Conservation (phyloP, 345 rosid genomes). For the Lumnitzera littorea region DNA sequence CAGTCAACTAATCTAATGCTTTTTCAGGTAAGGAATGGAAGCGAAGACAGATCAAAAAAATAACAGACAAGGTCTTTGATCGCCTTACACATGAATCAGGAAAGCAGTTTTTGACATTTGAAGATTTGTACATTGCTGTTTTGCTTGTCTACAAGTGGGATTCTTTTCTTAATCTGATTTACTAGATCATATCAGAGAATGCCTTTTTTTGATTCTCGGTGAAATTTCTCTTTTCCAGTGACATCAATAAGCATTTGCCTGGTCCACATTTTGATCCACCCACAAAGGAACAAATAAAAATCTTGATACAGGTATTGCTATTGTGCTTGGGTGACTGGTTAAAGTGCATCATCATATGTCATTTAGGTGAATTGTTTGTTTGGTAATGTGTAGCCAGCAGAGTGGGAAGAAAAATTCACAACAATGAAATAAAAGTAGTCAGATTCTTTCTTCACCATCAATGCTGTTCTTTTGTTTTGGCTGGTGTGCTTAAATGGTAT, state of each 20-base stretch:
- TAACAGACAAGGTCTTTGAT: conserved; percentile 56
- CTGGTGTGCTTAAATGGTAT: too few species aligned
- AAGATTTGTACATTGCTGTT: conserved; percentile 82
- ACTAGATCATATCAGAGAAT: not conserved
- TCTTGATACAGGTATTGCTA: conserved; percentile 48
- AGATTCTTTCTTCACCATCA: too few species aligned
- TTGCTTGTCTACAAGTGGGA: conserved; percentile 80
- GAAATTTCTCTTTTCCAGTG: conserved; percentile 32
- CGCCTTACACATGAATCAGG: conserved; percentile 47
- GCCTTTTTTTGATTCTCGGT: not conserved
- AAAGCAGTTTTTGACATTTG: conserved; percentile 50
- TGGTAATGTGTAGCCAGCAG: not conserved
- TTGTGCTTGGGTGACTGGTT: not conserved
- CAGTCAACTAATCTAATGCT: not conserved
- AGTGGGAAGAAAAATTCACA: too few species aligned
- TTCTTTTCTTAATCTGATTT: not conserved
- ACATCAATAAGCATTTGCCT: conserved; percentile 78
- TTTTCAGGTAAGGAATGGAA: conserved; percentile 81
- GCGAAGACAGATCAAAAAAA: conserved; percentile 49
- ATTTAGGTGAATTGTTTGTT: not conserved
- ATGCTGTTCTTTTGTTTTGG: too few species aligned
- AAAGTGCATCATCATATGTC: not conserved
- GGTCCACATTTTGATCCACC: conserved; percentile 99
- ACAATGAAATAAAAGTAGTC: too few species aligned
- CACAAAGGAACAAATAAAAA: conserved; percentile 52